phyloP scores from a whole-genome alignment of 1,284 basidiomycete genomes.

The Sparassis latifolia region DNA sequence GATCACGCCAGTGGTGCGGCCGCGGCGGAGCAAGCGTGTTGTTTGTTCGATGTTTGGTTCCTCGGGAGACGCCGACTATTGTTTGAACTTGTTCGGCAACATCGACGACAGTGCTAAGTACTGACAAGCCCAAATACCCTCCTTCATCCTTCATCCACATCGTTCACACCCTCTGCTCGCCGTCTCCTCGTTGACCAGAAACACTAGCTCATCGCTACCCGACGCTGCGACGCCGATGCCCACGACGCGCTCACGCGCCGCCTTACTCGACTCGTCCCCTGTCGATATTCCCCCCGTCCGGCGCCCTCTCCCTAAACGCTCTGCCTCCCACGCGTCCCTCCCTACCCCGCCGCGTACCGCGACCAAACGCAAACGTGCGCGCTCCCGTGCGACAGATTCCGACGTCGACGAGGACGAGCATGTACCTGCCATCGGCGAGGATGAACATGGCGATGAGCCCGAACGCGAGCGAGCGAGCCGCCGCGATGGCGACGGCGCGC shows the following conservation, averaged over 20 bases:
- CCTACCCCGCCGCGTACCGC: constrained; percentile 31
- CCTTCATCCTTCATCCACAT: too few relatives aligned
- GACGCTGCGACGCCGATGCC: background rate
- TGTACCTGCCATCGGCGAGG: constrained; percentile 8
- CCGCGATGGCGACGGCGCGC: constrained; percentile 11
- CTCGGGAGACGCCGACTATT: too few relatives aligned
- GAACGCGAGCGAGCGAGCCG: constrained; percentile 10
- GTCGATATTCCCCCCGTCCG: background rate
- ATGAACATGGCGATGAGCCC: constrained; percentile 13
- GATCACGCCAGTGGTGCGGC: too few relatives aligned
- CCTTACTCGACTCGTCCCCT: too few relatives aligned
- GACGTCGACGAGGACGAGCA: constrained; percentile 26
- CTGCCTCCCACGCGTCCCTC: constrained; percentile 23
- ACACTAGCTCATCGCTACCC: background rate
- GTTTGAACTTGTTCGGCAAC: too few relatives aligned
- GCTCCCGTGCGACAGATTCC: constrained; percentile 27
- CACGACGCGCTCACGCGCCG: background rate
- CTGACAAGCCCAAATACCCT: too few relatives aligned
- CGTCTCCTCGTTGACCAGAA: background rate
- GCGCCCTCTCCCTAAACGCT: constrained; percentile 11
- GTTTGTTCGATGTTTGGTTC: too few relatives aligned
- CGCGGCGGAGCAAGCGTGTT: too few relatives aligned
- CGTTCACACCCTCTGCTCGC: background rate
- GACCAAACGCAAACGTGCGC: constrained; percentile 28
- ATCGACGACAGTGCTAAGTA: too few relatives aligned